These are phyloP conservation scores for Lactifluus piperatus DNA, from an alignment of 768 basidiomycete genomes.

Conservation along the genomic window DNA sequence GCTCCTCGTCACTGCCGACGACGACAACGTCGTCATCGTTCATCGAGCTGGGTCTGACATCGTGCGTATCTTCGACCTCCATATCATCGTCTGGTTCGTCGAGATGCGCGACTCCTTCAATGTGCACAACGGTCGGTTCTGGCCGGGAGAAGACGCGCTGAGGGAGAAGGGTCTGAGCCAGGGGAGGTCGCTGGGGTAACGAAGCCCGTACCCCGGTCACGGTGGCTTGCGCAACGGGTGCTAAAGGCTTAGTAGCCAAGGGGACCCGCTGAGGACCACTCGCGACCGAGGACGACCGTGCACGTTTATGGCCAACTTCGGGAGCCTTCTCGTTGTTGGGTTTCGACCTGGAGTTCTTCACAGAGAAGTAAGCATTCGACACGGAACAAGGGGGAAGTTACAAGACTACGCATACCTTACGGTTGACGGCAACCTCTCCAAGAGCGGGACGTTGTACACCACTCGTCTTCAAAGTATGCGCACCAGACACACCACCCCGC, in stretches of 20 bases:
- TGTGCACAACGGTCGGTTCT: conserved; percentile 31
- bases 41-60: conserved; percentile 30
- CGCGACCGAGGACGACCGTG: conserved; percentile 58
- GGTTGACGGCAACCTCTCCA: conserved; percentile 75
- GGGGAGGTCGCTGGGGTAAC: conserved; percentile 26
- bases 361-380: not conserved
- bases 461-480: conserved; percentile 43
- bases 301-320: conserved; percentile 47
- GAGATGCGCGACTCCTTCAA: conserved; percentile 12
- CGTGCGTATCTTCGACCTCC: conserved; percentile 46
- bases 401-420: conserved; percentile 41
- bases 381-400: not conserved
- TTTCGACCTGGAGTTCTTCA: conserved; percentile 34
- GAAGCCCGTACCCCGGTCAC: conserved; percentile 18
- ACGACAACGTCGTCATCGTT: conserved; percentile 35
- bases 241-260: conserved; percentile 41
- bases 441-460: conserved; percentile 58
- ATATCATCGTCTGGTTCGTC: conserved; percentile 38
- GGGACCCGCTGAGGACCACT: conserved; percentile 62
- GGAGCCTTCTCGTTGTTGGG: conserved; percentile 42
- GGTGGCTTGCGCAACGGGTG: conserved; percentile 15
- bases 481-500: conserved; percentile 35
- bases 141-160: conserved; percentile 35
- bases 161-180: conserved; percentile 31
- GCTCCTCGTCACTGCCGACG: conserved; percentile 44